phyloP scores from a whole-genome alignment of 2,329 filamentous ascomycete genomes.

The Apiospora koreana region DNA sequence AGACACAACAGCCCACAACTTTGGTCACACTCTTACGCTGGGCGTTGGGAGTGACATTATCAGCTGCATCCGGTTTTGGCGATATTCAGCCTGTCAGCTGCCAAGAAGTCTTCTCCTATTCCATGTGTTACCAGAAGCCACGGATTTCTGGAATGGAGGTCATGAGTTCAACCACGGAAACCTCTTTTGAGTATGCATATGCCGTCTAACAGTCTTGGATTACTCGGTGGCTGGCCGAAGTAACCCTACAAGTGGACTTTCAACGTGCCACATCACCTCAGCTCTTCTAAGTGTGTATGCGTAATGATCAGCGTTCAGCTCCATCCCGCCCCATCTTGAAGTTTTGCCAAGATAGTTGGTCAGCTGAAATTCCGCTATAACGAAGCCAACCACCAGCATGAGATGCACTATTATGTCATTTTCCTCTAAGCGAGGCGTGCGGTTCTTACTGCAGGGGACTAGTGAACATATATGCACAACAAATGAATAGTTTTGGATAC shows the following conservation, averaged over 20 bases:
- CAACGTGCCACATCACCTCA: background rate
- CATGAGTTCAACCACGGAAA: background rate
- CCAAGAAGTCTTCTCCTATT: background rate
- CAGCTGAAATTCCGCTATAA: constrained; percentile 2
- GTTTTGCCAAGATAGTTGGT: background rate
- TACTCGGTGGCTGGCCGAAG: background rate
- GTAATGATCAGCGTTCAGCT: background rate
- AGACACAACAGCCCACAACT: too few species aligned
- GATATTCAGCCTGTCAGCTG: background rate
- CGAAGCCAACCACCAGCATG: background rate
- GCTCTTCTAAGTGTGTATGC: background rate
- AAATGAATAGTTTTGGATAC: background rate
- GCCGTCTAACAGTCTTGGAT: background rate
- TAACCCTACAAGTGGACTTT: background rate
- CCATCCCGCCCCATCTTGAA: background rate
- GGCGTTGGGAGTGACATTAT: background rate
- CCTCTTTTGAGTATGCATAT: background rate
- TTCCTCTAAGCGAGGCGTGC: background rate
- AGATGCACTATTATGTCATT: background rate
- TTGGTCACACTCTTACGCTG: too few species aligned
- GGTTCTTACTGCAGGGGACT: background rate
- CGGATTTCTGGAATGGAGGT: background rate
- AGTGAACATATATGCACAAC: background rate
- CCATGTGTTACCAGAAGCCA: background rate
- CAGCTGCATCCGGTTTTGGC: background rate